A percentile compares a stretch with the other conserved stretches of the same genome.
These are phyloP conservation scores for Colletotrichum somersetense DNA, from an alignment of 2,329 filamentous ascomycete genomes.

Conservation along the genomic window DNA sequence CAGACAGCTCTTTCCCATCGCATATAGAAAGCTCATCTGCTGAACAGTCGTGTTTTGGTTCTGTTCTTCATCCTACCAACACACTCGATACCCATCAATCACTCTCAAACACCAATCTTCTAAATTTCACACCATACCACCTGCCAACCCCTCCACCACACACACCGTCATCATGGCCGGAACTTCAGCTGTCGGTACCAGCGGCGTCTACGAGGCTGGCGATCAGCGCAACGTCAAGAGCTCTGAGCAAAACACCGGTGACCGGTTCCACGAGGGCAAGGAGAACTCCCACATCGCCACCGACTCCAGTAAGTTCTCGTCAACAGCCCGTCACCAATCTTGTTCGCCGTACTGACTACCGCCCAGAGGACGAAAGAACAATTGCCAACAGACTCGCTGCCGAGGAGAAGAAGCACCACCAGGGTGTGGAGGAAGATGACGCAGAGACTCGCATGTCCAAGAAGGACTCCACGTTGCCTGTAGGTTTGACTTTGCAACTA, in stretches of 20 bases:
- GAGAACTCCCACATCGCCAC: conserved; percentile 74
- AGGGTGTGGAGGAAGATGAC: conserved; percentile 50
- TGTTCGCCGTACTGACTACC: conserved; percentile 40
- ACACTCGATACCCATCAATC: not conserved
- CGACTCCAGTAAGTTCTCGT: conserved; percentile 75
- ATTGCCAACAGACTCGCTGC: conserved; percentile 79
- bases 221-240: conserved; percentile 78
- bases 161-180: conserved; percentile 50
- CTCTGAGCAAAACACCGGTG: conserved; percentile 58
- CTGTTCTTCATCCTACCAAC: not conserved
- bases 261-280: conserved; percentile 80
- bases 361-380: conserved; percentile 75
- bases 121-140: not conserved
- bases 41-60: not conserved
- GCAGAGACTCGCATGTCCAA: conserved; percentile 58
- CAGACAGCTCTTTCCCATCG: not conserved
- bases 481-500: conserved; percentile 50
- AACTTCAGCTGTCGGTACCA: conserved; percentile 75
- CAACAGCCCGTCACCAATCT: not conserved
- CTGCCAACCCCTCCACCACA: not conserved
- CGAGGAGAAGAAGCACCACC: conserved; percentile 57
- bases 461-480: conserved; percentile 72
- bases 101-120: not conserved
- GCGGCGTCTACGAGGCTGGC: conserved; percentile 77
- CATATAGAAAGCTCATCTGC: conserved; percentile 23